These are phyloP conservation scores for Teratosphaeria nubilosa DNA, from an alignment of 2,329 filamentous ascomycete species.

Conservation along the genomic window DNA sequence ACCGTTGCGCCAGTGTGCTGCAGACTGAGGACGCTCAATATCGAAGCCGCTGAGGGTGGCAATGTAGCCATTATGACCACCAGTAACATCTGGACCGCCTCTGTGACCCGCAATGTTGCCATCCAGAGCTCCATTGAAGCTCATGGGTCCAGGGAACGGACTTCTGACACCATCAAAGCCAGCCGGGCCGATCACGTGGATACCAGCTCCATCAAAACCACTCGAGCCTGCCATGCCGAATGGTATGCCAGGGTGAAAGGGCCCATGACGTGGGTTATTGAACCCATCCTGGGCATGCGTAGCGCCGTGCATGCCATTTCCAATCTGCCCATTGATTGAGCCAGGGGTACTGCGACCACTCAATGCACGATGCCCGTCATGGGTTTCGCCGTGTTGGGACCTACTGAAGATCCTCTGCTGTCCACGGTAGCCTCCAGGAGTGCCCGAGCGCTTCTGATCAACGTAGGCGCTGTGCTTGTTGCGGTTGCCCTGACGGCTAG, in stretches of 20 bases:
- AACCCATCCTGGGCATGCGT: background rate
- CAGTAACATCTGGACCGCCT: too few relatives aligned
- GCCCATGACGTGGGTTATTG: background rate
- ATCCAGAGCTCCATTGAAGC: background rate
- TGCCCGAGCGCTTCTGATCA: background rate
- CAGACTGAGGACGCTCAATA: background rate
- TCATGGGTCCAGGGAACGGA: background rate
- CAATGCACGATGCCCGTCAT: background rate
- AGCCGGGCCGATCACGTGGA: background rate
- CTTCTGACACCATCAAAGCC: background rate
- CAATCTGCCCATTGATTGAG: background rate
- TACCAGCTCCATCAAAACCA: background rate
- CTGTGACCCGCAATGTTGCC: background rate
- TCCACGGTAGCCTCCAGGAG: background rate
- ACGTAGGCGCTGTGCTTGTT: background rate
- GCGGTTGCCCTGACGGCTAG: background rate
- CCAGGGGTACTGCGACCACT: background rate
- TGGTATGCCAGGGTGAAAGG: background rate
- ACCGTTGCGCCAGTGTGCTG: background rate
- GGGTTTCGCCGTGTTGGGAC: background rate
- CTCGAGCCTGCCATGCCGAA: background rate
- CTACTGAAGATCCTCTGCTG: background rate
- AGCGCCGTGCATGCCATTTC: background rate
- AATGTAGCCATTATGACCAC: background rate
- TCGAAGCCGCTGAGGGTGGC: background rate